phyloP scores from a whole-genome alignment of 495 filamentous ascomycete species.

The Daldinia grandis region DNA sequence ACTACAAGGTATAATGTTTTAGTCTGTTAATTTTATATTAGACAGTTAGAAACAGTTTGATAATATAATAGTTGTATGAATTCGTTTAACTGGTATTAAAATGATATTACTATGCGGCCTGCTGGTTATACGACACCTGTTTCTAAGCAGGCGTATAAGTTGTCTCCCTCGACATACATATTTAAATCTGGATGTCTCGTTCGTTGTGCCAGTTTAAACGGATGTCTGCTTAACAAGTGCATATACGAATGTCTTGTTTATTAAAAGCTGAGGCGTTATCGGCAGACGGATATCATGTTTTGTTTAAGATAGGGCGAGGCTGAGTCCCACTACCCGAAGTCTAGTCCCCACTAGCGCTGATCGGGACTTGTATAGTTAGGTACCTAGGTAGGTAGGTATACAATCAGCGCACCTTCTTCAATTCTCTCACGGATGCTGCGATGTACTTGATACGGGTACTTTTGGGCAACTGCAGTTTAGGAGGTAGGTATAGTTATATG shows the following conservation, averaged over 20 bases:
- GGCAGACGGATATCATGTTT: background rate
- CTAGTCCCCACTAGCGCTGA: background rate
- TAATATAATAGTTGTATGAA: too few relatives aligned
- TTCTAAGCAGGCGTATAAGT: background rate
- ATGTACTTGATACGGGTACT: background rate
- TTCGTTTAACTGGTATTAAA: too few relatives aligned
- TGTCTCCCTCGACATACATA: background rate
- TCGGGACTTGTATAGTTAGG: too few relatives aligned
- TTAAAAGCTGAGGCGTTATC: background rate
- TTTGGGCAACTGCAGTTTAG: background rate
- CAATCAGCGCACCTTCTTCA: background rate
- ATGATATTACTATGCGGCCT: too few relatives aligned
- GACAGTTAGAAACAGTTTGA: too few relatives aligned
- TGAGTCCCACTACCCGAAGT: conserved; percentile 14
- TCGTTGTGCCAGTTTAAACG: background rate
- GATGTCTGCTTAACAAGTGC: background rate
- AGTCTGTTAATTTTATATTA: too few relatives aligned
- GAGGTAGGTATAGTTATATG: conserved; percentile 12
- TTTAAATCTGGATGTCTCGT: background rate
- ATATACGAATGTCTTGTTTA: background rate
- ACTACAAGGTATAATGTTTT: too few relatives aligned
- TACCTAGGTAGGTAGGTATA: background rate
- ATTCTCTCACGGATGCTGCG: background rate
- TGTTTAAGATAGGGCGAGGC: conserved; percentile 16
- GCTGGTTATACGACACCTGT: background rate